Evolutionary conservation across 768 basidiomycete species (phyloP).

Genomic region (Hypsizygus marmoreus): DNA sequence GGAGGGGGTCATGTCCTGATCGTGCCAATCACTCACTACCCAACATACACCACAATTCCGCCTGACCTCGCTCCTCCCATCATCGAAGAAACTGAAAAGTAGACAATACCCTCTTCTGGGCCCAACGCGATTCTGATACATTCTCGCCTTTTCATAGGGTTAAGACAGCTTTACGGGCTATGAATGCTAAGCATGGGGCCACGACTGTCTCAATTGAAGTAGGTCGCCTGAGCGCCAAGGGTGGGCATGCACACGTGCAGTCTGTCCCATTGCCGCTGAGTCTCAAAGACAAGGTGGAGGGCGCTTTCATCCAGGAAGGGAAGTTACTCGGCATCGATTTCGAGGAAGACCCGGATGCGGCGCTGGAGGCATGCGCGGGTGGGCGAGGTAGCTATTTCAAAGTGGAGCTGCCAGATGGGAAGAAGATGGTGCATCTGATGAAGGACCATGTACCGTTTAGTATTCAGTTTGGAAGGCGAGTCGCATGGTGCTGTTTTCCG

Average conservation of each 20-base stretch:
- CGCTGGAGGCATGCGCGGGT: slow-evolving; percentile 53
- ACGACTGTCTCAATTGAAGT: slow-evolving; percentile 86
- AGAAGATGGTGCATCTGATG: slow-evolving; percentile 84
- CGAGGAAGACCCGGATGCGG: slow-evolving; percentile 67
- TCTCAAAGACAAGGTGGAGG: slow-evolving; percentile 63
- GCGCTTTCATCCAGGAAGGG: slow-evolving; percentile 74
- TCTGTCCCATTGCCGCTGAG: slow-evolving; percentile 74
- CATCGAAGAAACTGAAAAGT: slow-evolving; percentile 80
- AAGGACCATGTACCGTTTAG: slow-evolving; percentile 78
- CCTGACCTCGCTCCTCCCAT: slow-evolving; percentile 75
- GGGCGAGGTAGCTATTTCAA: slow-evolving; percentile 81
- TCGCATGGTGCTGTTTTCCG: slow-evolving; percentile 26
- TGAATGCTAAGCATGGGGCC: slow-evolving; percentile 71
- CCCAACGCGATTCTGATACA: slow-evolving; percentile 7
- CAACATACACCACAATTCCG: slow-evolving; percentile 83
- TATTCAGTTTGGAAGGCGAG: slow-evolving; percentile 93
- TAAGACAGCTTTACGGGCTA: slow-evolving; percentile 70
- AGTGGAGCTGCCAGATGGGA: slow-evolving; percentile 86
- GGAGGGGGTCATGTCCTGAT: slow-evolving; percentile 97
- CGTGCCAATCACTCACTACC: slow-evolving; percentile 92
- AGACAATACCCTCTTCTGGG: slow-evolving; percentile 16
- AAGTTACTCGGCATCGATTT: slow-evolving; percentile 68
- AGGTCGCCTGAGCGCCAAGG: slow-evolving; percentile 77
- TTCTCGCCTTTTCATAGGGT: slow-evolving; percentile 50
- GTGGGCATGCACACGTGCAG: slow-evolving; percentile 95